Evolutionary conservation across 176 grass and related monocot genomes (phyloP).

Genomic region (Echinochloa phyllopogon): DNA sequence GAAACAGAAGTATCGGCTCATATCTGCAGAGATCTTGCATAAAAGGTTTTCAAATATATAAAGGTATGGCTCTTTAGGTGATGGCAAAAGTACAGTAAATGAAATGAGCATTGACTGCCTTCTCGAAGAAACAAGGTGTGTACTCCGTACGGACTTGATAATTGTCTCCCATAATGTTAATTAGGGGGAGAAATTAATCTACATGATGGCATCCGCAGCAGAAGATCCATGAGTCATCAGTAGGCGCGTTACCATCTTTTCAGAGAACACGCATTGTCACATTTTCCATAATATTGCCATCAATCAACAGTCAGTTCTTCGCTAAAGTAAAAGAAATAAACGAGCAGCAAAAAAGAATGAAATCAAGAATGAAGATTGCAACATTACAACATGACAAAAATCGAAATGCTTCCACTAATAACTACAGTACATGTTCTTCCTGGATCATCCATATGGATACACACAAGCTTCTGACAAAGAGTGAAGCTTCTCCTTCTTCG

Average conservation of each 20-base stretch:
- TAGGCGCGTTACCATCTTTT: background rate
- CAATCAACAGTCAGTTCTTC: slow-evolving; percentile 21
- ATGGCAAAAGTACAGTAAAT: background rate
- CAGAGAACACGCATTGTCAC: background rate
- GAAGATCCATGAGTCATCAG: background rate
- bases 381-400: background rate
- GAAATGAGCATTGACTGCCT: background rate
- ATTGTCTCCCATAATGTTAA: background rate
- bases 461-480: background rate
- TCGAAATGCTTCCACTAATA: slow-evolving; percentile 15
- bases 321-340: background rate
- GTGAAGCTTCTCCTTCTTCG: background rate
- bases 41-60: background rate
- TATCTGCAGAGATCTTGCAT: background rate
- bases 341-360: background rate
- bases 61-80: background rate
- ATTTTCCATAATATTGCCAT: background rate
- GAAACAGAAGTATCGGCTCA: background rate
- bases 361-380: slow-evolving; percentile 17
- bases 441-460: slow-evolving; percentile 5
- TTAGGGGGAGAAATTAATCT: too few species aligned
- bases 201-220: background rate
- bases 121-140: background rate
- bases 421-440: slow-evolving; percentile 18
- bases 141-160: background rate